phyloP scores from a whole-genome alignment of 352 stramenopile species.

The Phytopythium oedochilum region DNA sequence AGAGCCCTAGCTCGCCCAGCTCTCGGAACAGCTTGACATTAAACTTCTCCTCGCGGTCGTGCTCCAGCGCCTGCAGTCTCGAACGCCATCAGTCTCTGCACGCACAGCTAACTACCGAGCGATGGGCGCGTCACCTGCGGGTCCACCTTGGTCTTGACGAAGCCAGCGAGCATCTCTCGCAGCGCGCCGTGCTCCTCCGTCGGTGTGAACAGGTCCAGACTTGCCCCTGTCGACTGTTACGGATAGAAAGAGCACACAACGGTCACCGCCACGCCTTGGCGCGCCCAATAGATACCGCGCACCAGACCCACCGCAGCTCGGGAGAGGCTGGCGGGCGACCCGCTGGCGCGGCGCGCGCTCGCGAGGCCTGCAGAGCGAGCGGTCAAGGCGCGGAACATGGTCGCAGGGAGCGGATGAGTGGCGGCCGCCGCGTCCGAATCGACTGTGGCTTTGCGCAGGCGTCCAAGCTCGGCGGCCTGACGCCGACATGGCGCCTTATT shows the following conservation, averaged over 20 bases:
- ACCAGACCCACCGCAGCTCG: slow-evolving; percentile 13
- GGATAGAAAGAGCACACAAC: neutral
- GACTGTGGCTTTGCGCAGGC: too few relatives aligned
- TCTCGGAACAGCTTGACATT: slow-evolving; percentile 96
- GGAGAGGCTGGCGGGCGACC: slow-evolving; percentile 1
- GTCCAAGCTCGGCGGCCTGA: too few relatives aligned
- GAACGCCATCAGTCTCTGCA: too few relatives aligned
- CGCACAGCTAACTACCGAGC: too few relatives aligned
- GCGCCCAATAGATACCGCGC: too few relatives aligned
- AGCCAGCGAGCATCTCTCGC: slow-evolving; percentile 91
- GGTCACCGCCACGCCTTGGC: too few relatives aligned
- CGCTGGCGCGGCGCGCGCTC: neutral
- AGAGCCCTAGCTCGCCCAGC: slow-evolving; percentile 92
- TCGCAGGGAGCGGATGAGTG: neutral
- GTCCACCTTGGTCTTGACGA: slow-evolving; percentile 96
- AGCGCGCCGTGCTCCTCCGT: slow-evolving; percentile 87
- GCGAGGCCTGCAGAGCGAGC: slow-evolving; percentile 8
- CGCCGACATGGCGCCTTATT: neutral
- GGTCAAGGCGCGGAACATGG: slow-evolving; percentile 19
- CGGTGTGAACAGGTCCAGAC: slow-evolving; percentile 82
- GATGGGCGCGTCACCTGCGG: slow-evolving; percentile 69
- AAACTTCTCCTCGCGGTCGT: slow-evolving; percentile 97
- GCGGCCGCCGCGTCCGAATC: slow-evolving; percentile 7
- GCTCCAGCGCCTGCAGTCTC: slow-evolving; percentile 73
- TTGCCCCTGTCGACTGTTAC: slow-evolving; percentile 9